Evolutionary conservation across 2,329 filamentous ascomycete species (phyloP), one percentile per base, ranked within the genome.

Genomic region (Aurifilum marmelostoma): DNA sequence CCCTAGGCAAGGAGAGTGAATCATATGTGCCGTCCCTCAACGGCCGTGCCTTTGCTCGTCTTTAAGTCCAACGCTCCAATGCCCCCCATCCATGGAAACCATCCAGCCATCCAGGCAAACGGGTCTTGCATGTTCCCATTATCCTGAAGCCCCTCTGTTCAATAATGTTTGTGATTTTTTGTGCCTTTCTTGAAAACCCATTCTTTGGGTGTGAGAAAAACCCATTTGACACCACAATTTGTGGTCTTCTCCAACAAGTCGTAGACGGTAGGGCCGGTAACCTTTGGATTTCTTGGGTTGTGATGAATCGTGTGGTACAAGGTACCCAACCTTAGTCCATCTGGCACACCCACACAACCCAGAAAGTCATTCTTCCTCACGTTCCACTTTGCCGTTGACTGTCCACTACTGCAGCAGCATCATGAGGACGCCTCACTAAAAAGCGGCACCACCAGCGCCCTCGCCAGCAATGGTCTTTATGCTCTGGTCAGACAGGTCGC

Each of bases 381-480:
- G 6, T 47, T 8, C 43, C 6, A 47, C 21, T 21, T 21, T 47
- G 43, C n/a, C n/a, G 43, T 9, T n/a, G 21, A 47, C 16, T 47
- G 21, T 47, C 43, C 43, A 8, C n/a, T n/a, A n/a, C 50, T 11
- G 16, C n/a, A 27, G 50, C 12, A 29, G 50, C 11, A 27, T 24
- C 12, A 29, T 32, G 27, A 24, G 52, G 14, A 29, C 27, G 12
- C 5, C 27, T 29, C 32, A 37, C 66, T 77, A 87, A 73, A 89
- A 89, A 2, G 86, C 84, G 27, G 85, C 83, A 8, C 86, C 86
- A 1, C 85, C 84, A 67, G 84, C 78, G 21, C 84, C 84, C 71
- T 88, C 87, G 21, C 86, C 87, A 0, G 85, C 83, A 69, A 88
- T 78, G 65, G 84, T 88, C 76, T 85, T 84, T 74, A 89, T 80